Conservation (phyloP, 148 eudicot species). For the Rhododendron molle region DNA sequence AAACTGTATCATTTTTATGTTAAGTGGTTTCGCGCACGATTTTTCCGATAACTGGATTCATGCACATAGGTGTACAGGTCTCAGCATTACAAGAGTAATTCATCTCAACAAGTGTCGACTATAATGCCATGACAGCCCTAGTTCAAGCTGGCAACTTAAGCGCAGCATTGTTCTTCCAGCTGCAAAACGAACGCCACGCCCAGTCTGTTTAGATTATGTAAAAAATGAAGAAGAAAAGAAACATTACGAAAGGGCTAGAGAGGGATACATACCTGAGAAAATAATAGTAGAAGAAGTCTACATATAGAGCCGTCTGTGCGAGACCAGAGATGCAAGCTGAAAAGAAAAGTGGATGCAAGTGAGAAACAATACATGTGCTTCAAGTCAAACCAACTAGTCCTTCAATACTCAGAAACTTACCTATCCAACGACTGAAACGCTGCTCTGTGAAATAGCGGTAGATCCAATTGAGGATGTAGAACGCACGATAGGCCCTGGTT, state of each 20-base stretch:
- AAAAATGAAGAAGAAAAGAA: not conserved
- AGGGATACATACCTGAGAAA: conserved; percentile 48
- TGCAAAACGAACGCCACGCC: conserved; percentile 27
- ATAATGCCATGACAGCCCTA: not conserved
- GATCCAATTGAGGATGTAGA: conserved; percentile 90
- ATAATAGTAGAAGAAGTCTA: conserved; percentile 86
- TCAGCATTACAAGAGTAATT: not conserved
- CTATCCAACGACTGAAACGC: conserved; percentile 67
- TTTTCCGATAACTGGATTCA: not conserved
- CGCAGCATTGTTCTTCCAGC: conserved; percentile 74
- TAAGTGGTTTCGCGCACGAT: not conserved
- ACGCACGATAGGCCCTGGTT: conserved; percentile 78
- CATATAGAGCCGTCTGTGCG: conserved; percentile 77
- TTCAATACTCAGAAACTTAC: conserved; percentile 33
- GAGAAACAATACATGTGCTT: not conserved
- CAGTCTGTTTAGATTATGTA: not conserved
- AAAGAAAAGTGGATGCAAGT: conserved; percentile 3
- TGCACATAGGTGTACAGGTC: not conserved
- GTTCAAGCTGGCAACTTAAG: conserved; percentile 70
- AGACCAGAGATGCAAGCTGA: conserved; percentile 70
- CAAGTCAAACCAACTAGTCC: not conserved
- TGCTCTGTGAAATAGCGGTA: conserved; percentile 80
- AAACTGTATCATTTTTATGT: not conserved
- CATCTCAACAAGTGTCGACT: not conserved
- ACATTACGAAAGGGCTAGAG: not conserved